Conservation (phyloP, 2,329 filamentous ascomycete genomes). For the Fusarium sp. region DNA sequence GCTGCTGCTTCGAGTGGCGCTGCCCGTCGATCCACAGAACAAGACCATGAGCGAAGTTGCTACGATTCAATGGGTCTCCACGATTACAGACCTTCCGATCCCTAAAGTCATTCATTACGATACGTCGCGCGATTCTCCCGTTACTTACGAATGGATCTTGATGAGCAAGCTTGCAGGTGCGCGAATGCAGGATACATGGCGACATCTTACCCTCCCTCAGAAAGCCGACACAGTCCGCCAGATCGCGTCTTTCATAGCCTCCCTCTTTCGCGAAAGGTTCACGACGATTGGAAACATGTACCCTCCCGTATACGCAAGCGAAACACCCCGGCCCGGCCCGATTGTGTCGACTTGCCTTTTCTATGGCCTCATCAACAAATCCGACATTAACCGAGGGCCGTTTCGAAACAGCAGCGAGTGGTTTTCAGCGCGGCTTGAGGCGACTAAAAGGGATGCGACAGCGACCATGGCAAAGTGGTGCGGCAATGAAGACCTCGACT, state of each 20-base stretch:
- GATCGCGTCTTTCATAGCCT: conserved; percentile 5
- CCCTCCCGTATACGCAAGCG: neutral
- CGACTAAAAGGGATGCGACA: conserved; percentile 2
- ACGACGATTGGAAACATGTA: conserved; percentile 27
- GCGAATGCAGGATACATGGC: conserved; percentile 43
- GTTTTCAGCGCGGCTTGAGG: conserved; percentile 43
- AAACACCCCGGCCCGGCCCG: conserved; percentile 19
- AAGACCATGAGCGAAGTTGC: conserved; percentile 53
- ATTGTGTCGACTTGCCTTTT: conserved; percentile 50
- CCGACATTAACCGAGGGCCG: conserved; percentile 48
- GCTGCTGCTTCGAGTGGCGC: conserved; percentile 47
- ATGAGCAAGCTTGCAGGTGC: conserved; percentile 46
- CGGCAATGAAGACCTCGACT: neutral
- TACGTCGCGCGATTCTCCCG: conserved; percentile 41
- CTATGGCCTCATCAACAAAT: conserved; percentile 42
- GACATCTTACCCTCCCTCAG: conserved; percentile 5
- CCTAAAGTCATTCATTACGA: conserved; percentile 47
- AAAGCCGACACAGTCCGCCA: conserved; percentile 2
- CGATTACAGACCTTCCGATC: conserved; percentile 46
- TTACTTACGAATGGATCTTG: conserved; percentile 55
- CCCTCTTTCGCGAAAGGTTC: conserved; percentile 42
- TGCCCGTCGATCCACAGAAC: conserved; percentile 48
- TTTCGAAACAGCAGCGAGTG: conserved; percentile 49
- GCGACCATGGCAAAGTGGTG: neutral
- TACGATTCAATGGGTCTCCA: conserved; percentile 48